phyloP scores from a whole-genome alignment of 768 basidiomycete genomes.

The Mycena chlorophos region DNA sequence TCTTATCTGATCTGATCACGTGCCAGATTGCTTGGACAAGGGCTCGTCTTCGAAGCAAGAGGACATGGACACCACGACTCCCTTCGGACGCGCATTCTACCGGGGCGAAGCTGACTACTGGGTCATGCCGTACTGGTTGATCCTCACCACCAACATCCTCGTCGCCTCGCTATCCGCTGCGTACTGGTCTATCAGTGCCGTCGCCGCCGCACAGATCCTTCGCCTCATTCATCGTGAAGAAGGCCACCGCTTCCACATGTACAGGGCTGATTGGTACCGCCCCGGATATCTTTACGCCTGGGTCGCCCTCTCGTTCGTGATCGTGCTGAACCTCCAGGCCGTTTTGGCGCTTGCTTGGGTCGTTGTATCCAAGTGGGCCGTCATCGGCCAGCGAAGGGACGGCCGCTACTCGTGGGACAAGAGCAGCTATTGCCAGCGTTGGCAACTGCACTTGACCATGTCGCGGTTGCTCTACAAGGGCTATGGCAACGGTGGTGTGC shows the following conservation, averaged over 20 bases:
- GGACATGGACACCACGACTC: slow-evolving; percentile 35
- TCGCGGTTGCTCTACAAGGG: slow-evolving; percentile 41
- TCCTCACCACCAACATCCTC: slow-evolving; percentile 39
- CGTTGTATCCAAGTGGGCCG: slow-evolving; percentile 43
- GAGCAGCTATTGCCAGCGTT: slow-evolving; percentile 49
- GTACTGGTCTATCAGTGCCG: slow-evolving; percentile 44
- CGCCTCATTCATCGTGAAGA: slow-evolving; percentile 33
- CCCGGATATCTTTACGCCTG: slow-evolving; percentile 40
- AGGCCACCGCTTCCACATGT: slow-evolving; percentile 31
- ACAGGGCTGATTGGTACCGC: slow-evolving; percentile 40
- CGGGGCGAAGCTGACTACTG: slow-evolving; percentile 39
- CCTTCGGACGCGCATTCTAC: slow-evolving; percentile 48
- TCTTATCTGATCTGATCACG: not conserved
- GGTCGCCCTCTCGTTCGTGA: slow-evolving; percentile 40
- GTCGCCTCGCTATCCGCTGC: slow-evolving; percentile 38
- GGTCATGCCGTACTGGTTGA: slow-evolving; percentile 40
- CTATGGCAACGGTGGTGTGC: slow-evolving; percentile 43
- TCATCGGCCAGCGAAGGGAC: slow-evolving; percentile 41
- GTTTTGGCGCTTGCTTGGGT: slow-evolving; percentile 40
- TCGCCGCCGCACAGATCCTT: slow-evolving; percentile 40
- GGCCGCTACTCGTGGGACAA: slow-evolving; percentile 48
- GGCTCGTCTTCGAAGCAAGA: slow-evolving; percentile 23
- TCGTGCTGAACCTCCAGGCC: slow-evolving; percentile 40
- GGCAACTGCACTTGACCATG: slow-evolving; percentile 47
- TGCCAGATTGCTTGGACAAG: slow-evolving; percentile 17